phyloP scores from a whole-genome alignment of 2,329 filamentous ascomycete genomes.

The Pyrenochaeta sp. region DNA sequence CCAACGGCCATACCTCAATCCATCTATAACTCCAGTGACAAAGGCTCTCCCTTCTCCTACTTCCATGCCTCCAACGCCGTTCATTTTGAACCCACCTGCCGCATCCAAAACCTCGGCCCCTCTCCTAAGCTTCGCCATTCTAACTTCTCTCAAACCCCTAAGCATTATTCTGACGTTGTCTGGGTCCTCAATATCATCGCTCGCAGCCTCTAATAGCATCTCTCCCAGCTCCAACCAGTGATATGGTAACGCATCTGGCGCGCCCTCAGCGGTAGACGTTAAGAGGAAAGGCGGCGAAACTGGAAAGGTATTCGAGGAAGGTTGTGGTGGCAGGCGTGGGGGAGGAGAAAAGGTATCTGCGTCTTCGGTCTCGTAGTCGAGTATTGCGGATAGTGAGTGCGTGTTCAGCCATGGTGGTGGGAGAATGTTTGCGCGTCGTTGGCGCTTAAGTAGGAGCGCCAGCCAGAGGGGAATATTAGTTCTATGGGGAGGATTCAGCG shows the following conservation, averaged over 20 bases:
- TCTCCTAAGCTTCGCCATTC: slow-evolving; percentile 85
- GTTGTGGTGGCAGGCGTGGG: slow-evolving; percentile 70
- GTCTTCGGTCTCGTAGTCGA: slow-evolving; percentile 79
- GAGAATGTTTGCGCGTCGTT: slow-evolving; percentile 90
- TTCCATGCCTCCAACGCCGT: slow-evolving; percentile 92
- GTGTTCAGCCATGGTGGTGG: slow-evolving; percentile 88
- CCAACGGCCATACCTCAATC: slow-evolving; percentile 71
- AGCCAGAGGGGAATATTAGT: slow-evolving; percentile 89
- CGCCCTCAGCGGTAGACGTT: slow-evolving; percentile 73
- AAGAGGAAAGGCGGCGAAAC: slow-evolving; percentile 75
- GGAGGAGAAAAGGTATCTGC: slow-evolving; percentile 78
- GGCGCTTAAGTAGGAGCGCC: slow-evolving; percentile 90
- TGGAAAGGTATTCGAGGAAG: slow-evolving; percentile 49
- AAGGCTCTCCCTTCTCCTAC: slow-evolving; percentile 86
- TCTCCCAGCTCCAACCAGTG: slow-evolving; percentile 95
- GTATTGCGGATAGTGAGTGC: slow-evolving; percentile 75
- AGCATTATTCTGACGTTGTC: slow-evolving; percentile 78
- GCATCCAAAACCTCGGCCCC: slow-evolving; percentile 76
- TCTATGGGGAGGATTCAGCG: slow-evolving; percentile 81
- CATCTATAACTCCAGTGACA: slow-evolving; percentile 85
- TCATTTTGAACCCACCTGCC: slow-evolving; percentile 74
- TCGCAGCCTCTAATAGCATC: slow-evolving; percentile 81
- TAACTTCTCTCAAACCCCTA: slow-evolving; percentile 83
- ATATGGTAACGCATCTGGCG: slow-evolving; percentile 79
- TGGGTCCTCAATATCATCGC: slow-evolving; percentile 74